These are phyloP conservation scores for Blastobotrys proliferans DNA, from an alignment of 1,139 yeast species.

Conservation along the genomic window DNA sequence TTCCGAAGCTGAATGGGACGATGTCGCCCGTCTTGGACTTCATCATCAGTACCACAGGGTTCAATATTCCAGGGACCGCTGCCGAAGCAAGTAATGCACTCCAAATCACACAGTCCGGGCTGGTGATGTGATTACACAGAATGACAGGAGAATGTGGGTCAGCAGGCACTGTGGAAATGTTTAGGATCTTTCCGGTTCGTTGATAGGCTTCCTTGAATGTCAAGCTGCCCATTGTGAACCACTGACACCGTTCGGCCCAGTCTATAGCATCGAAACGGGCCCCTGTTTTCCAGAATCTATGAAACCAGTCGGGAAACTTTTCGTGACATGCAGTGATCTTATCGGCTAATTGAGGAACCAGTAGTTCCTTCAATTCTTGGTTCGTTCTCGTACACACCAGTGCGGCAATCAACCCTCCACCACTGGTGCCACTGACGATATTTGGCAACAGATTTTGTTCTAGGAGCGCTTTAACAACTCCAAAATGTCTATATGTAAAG, in stretches of 20 bases:
- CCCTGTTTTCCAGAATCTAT: slow-evolving; percentile 68
- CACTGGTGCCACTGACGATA: slow-evolving; percentile 74
- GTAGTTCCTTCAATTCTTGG: slow-evolving; percentile 53
- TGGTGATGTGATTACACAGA: slow-evolving; percentile 68
- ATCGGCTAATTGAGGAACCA: slow-evolving; percentile 60
- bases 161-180: slow-evolving; percentile 75
- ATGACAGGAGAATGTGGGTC: slow-evolving; percentile 82
- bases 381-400: slow-evolving; percentile 66
- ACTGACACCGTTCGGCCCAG: slow-evolving; percentile 67
- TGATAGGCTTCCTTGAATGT: slow-evolving; percentile 69
- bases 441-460: slow-evolving; percentile 64
- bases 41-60: slow-evolving; percentile 79
- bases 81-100: slow-evolving; percentile 71
- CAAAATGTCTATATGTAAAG: slow-evolving; percentile 74
- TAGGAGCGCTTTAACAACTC: slow-evolving; percentile 65
- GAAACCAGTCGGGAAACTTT: slow-evolving; percentile 53
- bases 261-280: slow-evolving; percentile 71
- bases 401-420: slow-evolving; percentile 80
- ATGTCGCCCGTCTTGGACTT: slow-evolving; percentile 47
- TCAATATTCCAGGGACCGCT: slow-evolving; percentile 81
- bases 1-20: slow-evolving; percentile 68
- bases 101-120: slow-evolving; percentile 84
- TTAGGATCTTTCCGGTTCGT: slow-evolving; percentile 65
- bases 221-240: slow-evolving; percentile 69
- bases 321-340: slow-evolving; percentile 73